Percentiles rank a stretch among this genome's conserved stretches.
phyloP scores from a whole-genome alignment of 805 yeast species.

The Myxozyma monticola region DNA sequence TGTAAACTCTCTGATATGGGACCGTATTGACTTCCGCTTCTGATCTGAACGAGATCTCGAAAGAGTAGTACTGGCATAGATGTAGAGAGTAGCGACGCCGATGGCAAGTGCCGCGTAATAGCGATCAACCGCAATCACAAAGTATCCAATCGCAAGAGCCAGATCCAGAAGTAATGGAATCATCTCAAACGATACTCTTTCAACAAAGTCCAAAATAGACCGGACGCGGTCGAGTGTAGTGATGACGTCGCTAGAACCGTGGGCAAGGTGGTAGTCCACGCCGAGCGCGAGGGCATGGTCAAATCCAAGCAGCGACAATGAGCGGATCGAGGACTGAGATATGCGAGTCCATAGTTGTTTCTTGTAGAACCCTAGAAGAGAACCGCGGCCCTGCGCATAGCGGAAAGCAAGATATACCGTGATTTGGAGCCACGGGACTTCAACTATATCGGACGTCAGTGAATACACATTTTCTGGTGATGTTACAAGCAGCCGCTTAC shows the following conservation, averaged over 20 bases:
- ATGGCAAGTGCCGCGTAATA: slow-evolving; percentile 83
- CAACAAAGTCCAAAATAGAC: slow-evolving; percentile 96
- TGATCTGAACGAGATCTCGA: background rate
- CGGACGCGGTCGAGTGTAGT: slow-evolving; percentile 94
- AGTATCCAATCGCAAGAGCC: slow-evolving; percentile 83
- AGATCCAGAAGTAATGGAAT: slow-evolving; percentile 87
- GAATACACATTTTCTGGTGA: too few relatives aligned
- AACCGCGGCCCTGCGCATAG: slow-evolving; percentile 27
- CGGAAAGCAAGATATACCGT: slow-evolving; percentile 20
- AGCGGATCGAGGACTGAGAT: slow-evolving; percentile 88
- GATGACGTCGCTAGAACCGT: slow-evolving; percentile 95
- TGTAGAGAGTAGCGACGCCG: slow-evolving; percentile 81
- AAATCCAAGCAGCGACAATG: slow-evolving; percentile 86
- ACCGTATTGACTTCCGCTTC: slow-evolving; percentile 92
- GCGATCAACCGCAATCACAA: slow-evolving; percentile 88
- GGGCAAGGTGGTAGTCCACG: slow-evolving; percentile 80
- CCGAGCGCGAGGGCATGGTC: slow-evolving; percentile 80
- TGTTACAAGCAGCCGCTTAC: background rate
- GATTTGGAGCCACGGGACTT: slow-evolving; percentile 22
- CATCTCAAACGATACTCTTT: slow-evolving; percentile 93
- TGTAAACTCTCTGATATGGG: slow-evolving; percentile 83
- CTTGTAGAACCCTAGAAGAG: slow-evolving; percentile 21
- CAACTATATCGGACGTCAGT: background rate
- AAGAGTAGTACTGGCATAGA: slow-evolving; percentile 48
- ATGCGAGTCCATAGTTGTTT: slow-evolving; percentile 55